Percentiles rank a stretch among this genome's conserved stretches.
These are phyloP conservation scores for Penicillium salamii DNA, from an alignment of 495 filamentous ascomycete species.

Conservation along the genomic window DNA sequence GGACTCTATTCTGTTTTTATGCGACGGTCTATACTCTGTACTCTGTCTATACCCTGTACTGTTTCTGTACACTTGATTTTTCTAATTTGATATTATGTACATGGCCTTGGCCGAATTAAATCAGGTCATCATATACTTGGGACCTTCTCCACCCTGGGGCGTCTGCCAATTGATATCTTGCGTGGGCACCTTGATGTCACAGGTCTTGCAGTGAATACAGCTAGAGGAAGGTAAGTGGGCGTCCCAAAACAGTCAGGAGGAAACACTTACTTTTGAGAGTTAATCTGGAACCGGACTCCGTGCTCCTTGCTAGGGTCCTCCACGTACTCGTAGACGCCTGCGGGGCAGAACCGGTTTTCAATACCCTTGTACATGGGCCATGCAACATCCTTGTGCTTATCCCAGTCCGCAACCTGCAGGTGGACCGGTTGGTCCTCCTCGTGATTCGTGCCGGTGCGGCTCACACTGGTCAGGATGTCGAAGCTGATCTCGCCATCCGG, in stretches of 20 bases:
- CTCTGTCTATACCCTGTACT: too few species aligned
- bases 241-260: too few species aligned
- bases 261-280: slow-evolving; percentile 85
- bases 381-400: slow-evolving; percentile 74
- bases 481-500: slow-evolving; percentile 92
- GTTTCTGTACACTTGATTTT: too few species aligned
- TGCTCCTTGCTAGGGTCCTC: slow-evolving; percentile 80
- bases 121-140: slow-evolving; percentile 92
- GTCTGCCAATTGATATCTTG: slow-evolving; percentile 98
- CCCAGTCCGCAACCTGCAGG: slow-evolving; percentile 91
- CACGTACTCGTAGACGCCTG: slow-evolving; percentile 97
- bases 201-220: slow-evolving; percentile 99
- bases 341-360: slow-evolving; percentile 99
- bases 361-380: slow-evolving; percentile 89
- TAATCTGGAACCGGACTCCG: slow-evolving; percentile 95
- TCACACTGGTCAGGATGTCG: slow-evolving; percentile 92
- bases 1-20: not conserved
- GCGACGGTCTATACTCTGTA: too few species aligned
- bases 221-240: slow-evolving; percentile 45
- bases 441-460: slow-evolving; percentile 93
- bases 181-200: slow-evolving; percentile 94
- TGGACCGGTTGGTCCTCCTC: slow-evolving; percentile 98
- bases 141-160: slow-evolving; percentile 92
- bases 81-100: too few species aligned
- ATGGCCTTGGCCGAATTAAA: slow-evolving; percentile 7